Evolutionary conservation across 192 early-diverging fungal genomes (phyloP).

Genomic region (Funneliformis mosseae): DNA sequence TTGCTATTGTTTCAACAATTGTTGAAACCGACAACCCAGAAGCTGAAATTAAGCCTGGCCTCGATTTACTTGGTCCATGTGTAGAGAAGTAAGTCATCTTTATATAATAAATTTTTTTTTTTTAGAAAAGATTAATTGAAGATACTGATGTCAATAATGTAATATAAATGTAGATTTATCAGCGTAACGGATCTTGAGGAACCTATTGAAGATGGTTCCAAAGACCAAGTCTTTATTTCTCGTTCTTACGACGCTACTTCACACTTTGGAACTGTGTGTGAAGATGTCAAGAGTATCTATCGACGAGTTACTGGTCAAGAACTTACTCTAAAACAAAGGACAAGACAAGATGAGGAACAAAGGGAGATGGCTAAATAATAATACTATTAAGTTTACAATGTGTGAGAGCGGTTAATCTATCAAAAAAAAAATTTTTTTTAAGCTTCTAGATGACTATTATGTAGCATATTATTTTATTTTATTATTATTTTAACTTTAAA

Average conservation of each 20-base stretch:
- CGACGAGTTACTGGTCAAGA: conserved; percentile 75
- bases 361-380: conserved; percentile 40
- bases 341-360: conserved; percentile 58
- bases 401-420: too few species aligned
- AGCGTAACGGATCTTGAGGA: conserved; percentile 83
- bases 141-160: background rate
- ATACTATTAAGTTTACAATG: background rate
- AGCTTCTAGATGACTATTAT: too few species aligned
- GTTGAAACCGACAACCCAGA: conserved; percentile 93
- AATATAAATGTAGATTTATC: conserved; percentile 63
- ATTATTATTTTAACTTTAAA: too few species aligned
- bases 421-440: too few species aligned
- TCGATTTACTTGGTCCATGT: conserved; percentile 89
- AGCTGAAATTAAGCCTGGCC: conserved; percentile 84
- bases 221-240: conserved; percentile 86
- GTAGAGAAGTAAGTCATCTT: conserved; percentile 68
- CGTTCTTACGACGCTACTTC: conserved; percentile 98
- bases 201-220: conserved; percentile 80
- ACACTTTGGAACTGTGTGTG: conserved; percentile 98
- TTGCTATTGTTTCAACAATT: conserved; percentile 97
- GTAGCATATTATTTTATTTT: too few species aligned
- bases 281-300: conserved; percentile 95
- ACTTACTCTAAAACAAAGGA: conserved; percentile 74
- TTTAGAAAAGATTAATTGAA: background rate
- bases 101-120: conserved; percentile 1